phyloP scores from a whole-genome alignment of 1,284 basidiomycete genomes.

The Psilocybe mexicana region DNA sequence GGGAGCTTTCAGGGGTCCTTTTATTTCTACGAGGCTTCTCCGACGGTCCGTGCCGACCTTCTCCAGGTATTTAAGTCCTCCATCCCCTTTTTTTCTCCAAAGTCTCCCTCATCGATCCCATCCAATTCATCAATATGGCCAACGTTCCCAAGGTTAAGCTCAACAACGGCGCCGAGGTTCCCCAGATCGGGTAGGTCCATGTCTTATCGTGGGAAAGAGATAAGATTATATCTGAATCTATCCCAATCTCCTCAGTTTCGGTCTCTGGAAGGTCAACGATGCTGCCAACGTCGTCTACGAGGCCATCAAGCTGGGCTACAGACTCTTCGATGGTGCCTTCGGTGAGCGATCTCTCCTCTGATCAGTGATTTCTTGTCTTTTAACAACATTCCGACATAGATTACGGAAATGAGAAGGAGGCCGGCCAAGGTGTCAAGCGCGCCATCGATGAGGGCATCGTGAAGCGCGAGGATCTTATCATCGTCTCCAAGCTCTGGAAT shows the following conservation, averaged over 20 bases:
- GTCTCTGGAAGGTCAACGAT: constrained; percentile 31
- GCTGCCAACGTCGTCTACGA: constrained; percentile 53
- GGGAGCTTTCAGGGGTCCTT: too few species aligned
- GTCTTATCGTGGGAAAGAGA: constrained; percentile 5
- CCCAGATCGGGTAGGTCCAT: constrained; percentile 27
- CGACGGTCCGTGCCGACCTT: constrained; percentile 16
- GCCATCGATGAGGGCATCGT: constrained; percentile 77
- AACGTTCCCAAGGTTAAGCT: constrained; percentile 26
- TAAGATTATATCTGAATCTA: constrained; percentile 18
- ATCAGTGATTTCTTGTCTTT: neutral
- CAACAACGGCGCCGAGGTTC: constrained; percentile 28
- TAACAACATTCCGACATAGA: constrained; percentile 34
- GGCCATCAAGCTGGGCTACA: constrained; percentile 74
- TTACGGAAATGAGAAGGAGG: constrained; percentile 88
- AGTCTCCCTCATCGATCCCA: neutral
- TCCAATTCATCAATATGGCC: constrained; percentile 18
- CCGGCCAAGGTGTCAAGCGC: constrained; percentile 70
- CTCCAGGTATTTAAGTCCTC: neutral
- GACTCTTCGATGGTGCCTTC: constrained; percentile 79
- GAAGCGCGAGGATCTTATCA: constrained; percentile 76
- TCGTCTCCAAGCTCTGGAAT: constrained; percentile 84
- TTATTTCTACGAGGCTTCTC: constrained; percentile 20
- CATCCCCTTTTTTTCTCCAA: neutral
- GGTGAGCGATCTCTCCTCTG: constrained; percentile 27
- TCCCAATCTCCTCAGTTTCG: constrained; percentile 22